These are phyloP conservation scores for Cyberlindnera galapagoensis DNA, from an alignment of 805 yeast species.

Conservation along the genomic window DNA sequence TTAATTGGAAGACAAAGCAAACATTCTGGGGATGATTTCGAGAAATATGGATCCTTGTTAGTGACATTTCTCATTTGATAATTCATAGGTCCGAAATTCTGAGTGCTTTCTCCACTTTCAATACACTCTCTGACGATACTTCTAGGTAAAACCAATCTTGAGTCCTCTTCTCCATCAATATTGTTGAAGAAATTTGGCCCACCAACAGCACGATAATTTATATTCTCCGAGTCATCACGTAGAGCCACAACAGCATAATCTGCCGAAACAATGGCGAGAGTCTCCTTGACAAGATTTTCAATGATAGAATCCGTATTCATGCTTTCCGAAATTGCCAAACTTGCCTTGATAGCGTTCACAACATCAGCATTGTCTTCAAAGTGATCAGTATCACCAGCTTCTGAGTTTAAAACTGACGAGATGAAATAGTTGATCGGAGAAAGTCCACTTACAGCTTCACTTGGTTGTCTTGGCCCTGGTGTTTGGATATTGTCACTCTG, in stretches of 20 bases:
- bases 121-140: constrained; percentile 33
- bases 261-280: constrained; percentile 32
- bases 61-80: constrained; percentile 28
- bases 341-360: constrained; percentile 36
- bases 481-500: constrained; percentile 18
- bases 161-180: constrained; percentile 22
- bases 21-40: constrained; percentile 27
- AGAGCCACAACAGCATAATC: constrained; percentile 29
- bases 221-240: constrained; percentile 22
- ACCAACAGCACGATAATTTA: constrained; percentile 28
- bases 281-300: constrained; percentile 32
- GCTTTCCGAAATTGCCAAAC: constrained; percentile 44
- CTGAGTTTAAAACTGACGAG: constrained; percentile 19
- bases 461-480: constrained; percentile 8
- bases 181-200: constrained; percentile 28
- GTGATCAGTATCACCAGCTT: constrained; percentile 4
- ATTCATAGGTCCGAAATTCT: constrained; percentile 29
- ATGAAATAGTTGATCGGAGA: constrained; percentile 25
- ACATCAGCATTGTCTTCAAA: constrained; percentile 15
- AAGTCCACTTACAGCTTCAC: constrained; percentile 12
- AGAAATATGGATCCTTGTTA: constrained; percentile 35
- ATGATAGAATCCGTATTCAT: constrained; percentile 32
- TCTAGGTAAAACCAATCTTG: constrained; percentile 28
- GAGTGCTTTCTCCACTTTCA: constrained; percentile 30
- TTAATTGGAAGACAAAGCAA: constrained; percentile 41